These are phyloP conservation scores for Pelargonium cotyledonis DNA, from an alignment of 441 rosid species.

Conservation along the genomic window DNA sequence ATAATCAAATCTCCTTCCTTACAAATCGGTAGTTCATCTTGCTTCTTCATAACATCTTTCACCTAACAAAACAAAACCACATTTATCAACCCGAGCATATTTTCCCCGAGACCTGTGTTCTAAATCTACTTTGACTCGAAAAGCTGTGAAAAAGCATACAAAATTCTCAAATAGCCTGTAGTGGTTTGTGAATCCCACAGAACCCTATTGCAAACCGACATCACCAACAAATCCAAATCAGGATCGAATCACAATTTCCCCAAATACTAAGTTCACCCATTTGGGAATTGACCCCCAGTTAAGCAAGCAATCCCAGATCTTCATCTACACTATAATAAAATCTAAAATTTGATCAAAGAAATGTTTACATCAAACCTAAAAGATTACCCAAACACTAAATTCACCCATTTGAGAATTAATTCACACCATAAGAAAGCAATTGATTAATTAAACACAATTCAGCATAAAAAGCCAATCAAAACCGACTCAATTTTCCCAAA, in stretches of 20 bases:
- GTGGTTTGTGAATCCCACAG: not conserved
- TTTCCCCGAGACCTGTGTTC: too few relatives aligned
- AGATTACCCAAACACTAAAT: not conserved
- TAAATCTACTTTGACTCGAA: not conserved
- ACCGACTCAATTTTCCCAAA: not conserved
- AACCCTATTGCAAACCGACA: not conserved
- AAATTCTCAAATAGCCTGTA: not conserved
- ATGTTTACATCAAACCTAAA: not conserved
- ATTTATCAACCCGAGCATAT: not conserved
- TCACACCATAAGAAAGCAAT: not conserved
- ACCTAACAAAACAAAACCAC: slow-evolving; percentile 40
- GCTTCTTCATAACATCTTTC: slow-evolving; percentile 85
- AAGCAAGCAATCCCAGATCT: not conserved
- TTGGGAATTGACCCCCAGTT: not conserved
- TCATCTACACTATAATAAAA: not conserved
- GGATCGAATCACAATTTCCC: not conserved
- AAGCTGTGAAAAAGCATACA: not conserved
- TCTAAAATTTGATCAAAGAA: too few relatives aligned
- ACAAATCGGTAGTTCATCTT: slow-evolving; percentile 81
- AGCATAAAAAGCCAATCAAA: not conserved
- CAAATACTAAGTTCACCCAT: not conserved
- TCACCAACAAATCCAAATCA: not conserved
- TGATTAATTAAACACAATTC: not conserved
- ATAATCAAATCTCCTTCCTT: slow-evolving; percentile 81
- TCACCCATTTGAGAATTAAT: not conserved